These are phyloP conservation scores for Sclerotinia borealis DNA, from an alignment of 2,329 filamentous ascomycete genomes.

Conservation along the genomic window DNA sequence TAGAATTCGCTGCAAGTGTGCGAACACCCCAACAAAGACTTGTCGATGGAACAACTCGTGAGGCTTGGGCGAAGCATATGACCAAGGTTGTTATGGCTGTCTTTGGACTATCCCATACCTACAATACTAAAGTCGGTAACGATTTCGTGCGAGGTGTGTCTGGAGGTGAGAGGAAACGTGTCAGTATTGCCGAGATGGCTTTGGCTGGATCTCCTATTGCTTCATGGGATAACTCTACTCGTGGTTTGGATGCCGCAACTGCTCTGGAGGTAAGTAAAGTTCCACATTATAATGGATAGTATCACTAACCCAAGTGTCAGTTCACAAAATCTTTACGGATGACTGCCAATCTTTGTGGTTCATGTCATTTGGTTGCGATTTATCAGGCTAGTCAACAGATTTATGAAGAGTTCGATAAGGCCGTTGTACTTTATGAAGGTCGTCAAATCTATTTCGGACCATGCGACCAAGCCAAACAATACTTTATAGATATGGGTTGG, in stretches of 20 bases:
- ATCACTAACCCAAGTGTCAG: conserved; percentile 30
- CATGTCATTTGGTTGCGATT: conserved; percentile 60
- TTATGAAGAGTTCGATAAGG: conserved; percentile 66
- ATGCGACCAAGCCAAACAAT: conserved; percentile 56
- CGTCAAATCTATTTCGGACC: conserved; percentile 70
- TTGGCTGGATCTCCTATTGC: conserved; percentile 45
- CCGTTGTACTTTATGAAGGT: conserved; percentile 60
- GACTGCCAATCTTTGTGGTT: conserved; percentile 57
- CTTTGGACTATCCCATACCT: conserved; percentile 63
- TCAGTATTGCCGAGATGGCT: conserved; percentile 73
- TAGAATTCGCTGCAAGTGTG: conserved; percentile 65
- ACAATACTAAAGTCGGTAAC: conserved; percentile 69
- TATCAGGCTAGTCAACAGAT: conserved; percentile 68
- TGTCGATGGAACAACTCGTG: conserved; percentile 52
- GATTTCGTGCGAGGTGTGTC: conserved; percentile 65
- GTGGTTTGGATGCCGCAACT: conserved; percentile 67
- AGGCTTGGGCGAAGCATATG: conserved; percentile 40
- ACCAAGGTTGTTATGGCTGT: conserved; percentile 60
- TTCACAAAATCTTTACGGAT: conserved; percentile 64
- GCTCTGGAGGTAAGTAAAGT: conserved; percentile 43
- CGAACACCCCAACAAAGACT: conserved; percentile 55
- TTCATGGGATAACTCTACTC: conserved; percentile 41
- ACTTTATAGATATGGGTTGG: conserved; percentile 67
- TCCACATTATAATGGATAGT: too few relatives aligned
- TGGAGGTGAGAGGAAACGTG: conserved; percentile 70